phyloP scores from a whole-genome alignment of 148 eudicot genomes.

The Rhododendron henanense region DNA sequence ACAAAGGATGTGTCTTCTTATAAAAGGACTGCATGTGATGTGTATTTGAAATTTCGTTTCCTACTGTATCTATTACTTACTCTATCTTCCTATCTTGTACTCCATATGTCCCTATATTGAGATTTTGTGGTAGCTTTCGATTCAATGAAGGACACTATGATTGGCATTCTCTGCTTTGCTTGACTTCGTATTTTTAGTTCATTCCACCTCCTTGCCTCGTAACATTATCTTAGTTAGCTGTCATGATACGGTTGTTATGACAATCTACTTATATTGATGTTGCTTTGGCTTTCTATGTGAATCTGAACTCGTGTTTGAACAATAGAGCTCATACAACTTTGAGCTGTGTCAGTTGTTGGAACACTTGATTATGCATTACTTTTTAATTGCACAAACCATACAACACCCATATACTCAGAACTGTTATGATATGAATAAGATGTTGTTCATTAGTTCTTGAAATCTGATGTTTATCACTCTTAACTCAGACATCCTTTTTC shows the following conservation, averaged over 20 bases:
- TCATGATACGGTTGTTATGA: neutral
- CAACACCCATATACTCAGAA: neutral
- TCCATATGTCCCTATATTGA: neutral
- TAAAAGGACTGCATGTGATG: neutral
- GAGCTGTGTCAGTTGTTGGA: neutral
- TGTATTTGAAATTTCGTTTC: neutral
- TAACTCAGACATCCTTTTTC: neutral
- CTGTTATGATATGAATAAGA: neutral
- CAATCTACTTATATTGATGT: neutral
- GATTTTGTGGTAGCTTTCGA: neutral
- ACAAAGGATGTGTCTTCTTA: neutral
- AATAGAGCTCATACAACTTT: neutral
- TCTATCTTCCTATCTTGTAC: too few relatives aligned
- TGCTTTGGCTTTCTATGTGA: slow-evolving; percentile 2
- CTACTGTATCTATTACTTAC: neutral
- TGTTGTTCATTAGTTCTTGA: slow-evolving; percentile 3
- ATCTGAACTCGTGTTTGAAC: neutral
- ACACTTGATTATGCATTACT: neutral
- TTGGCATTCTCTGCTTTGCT: neutral
- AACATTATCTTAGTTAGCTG: neutral
- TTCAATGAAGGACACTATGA: neutral
- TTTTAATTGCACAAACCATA: neutral
- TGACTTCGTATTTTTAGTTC: neutral
- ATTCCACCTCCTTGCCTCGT: neutral
- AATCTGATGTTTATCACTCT: neutral